These are phyloP conservation scores for Aspergillus luchuensis DNA, from an alignment of 2,329 filamentous ascomycete genomes.

Conservation along the genomic window DNA sequence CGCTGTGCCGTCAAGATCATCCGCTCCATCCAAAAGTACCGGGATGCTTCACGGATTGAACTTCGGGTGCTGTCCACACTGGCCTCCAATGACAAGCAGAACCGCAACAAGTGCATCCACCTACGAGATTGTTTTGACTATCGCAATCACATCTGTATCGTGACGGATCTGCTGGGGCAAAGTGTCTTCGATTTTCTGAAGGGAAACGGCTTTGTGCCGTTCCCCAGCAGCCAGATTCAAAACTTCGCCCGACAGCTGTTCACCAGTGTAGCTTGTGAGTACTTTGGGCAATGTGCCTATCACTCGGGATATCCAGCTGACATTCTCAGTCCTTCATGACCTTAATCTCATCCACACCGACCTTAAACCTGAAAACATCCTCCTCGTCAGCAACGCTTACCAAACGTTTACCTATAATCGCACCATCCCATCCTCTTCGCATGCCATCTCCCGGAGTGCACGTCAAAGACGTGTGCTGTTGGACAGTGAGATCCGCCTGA, in stretches of 20 bases:
- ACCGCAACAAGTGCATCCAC: conserved; percentile 96
- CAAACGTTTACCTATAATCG: conserved; percentile 71
- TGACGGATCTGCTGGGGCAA: conserved; percentile 77
- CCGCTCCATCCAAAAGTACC: conserved; percentile 95
- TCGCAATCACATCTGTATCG: conserved; percentile 91
- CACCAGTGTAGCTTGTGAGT: conserved; percentile 96
- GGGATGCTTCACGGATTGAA: conserved; percentile 93
- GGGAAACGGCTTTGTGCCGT: conserved; percentile 90
- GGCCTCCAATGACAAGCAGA: conserved; percentile 85
- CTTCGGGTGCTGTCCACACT: conserved; percentile 88
- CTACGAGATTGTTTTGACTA: conserved; percentile 96
- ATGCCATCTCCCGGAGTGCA: conserved; percentile 58
- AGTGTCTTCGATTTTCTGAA: conserved; percentile 99
- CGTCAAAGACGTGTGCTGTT: conserved; percentile 65
- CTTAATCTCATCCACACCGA: conserved; percentile 94
- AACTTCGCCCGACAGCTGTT: conserved; percentile 93
- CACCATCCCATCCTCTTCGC: conserved; percentile 66
- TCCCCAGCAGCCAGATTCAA: conserved; percentile 97
- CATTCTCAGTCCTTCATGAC: conserved; percentile 79
- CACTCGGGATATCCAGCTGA: background rate
- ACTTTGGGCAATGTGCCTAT: background rate
- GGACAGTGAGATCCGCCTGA: conserved; percentile 67
- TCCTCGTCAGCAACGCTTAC: conserved; percentile 65
- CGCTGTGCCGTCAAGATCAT: conserved; percentile 98
- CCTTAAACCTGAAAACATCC: conserved; percentile 68